phyloP scores from a whole-genome alignment of 2,329 filamentous ascomycete genomes.

The Zasmidium cellare region DNA sequence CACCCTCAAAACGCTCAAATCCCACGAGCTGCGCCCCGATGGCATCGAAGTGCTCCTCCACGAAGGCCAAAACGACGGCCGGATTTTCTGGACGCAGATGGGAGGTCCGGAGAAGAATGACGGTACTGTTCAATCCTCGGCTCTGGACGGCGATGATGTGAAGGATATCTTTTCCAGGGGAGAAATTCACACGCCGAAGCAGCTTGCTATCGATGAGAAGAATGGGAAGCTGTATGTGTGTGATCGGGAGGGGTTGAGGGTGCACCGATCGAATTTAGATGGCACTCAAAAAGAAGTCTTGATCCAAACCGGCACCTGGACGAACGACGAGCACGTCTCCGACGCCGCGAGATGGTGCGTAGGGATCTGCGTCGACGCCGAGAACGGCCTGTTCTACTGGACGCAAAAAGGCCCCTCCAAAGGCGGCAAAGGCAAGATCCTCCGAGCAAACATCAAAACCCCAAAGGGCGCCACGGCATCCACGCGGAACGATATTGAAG shows the following conservation, averaged over 20 bases:
- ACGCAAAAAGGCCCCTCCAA: slow-evolving; percentile 60
- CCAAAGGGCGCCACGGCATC: slow-evolving; percentile 30
- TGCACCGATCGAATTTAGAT: slow-evolving; percentile 39
- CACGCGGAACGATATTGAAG: slow-evolving; percentile 43
- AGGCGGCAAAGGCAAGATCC: slow-evolving; percentile 52
- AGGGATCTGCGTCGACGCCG: slow-evolving; percentile 50
- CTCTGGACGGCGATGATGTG: slow-evolving; percentile 51
- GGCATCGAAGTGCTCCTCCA: slow-evolving; percentile 31
- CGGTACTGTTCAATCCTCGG: slow-evolving; percentile 25
- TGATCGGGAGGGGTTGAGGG: slow-evolving; percentile 45
- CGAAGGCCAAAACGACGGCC: slow-evolving; percentile 1
- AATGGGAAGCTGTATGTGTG: slow-evolving; percentile 42
- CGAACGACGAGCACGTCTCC: slow-evolving; percentile 12
- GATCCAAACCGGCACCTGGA: slow-evolving; percentile 41
- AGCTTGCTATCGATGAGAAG: slow-evolving; percentile 35
- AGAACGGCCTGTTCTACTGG: slow-evolving; percentile 56
- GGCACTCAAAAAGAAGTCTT: slow-evolving; percentile 39
- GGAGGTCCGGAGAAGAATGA: slow-evolving; percentile 21
- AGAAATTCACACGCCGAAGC: slow-evolving; percentile 51
- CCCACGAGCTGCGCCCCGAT: slow-evolving; percentile 25
- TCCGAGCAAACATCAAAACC: slow-evolving; percentile 47
- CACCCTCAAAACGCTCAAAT: slow-evolving; percentile 2
- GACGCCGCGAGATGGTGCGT: slow-evolving; percentile 35
- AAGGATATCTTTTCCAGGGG: slow-evolving; percentile 40
- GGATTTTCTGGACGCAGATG: slow-evolving; percentile 37